These are phyloP conservation scores for Penicillium riverlandense DNA, from an alignment of 495 filamentous ascomycete species.

Conservation along the genomic window DNA sequence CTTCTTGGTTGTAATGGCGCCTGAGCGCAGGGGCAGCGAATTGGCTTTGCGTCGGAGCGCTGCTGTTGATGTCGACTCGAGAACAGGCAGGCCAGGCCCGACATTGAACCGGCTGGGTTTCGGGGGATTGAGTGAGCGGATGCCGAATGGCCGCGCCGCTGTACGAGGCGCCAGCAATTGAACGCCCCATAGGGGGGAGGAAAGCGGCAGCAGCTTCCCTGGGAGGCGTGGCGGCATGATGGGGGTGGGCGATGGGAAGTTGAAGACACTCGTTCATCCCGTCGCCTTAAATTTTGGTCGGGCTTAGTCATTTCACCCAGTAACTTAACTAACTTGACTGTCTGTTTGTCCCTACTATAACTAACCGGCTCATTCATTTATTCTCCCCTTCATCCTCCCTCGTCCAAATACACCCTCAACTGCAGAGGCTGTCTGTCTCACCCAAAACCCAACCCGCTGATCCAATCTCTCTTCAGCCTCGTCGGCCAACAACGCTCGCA, in stretches of 20 bases:
- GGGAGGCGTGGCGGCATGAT: constrained; percentile 31
- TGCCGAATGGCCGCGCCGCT: constrained; percentile 33
- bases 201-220: constrained; percentile 28
- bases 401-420: no score
- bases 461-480: no score
- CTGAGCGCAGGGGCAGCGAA: constrained; percentile 72
- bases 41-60: constrained; percentile 71
- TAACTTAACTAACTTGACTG: no score
- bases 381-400: no score
- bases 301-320: not conserved
- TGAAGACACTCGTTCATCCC: constrained; percentile 3
- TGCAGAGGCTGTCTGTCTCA: no score
- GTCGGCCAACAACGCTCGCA: no score
- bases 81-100: constrained; percentile 39
- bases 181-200: constrained; percentile 11
- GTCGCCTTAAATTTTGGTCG: no score
- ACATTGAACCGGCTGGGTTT: constrained; percentile 41
- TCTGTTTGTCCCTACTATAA: no score
- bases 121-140: constrained; percentile 43
- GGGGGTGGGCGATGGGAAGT: constrained; percentile 8
- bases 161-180: constrained; percentile 12
- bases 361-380: no score
- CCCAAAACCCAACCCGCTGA: no score
- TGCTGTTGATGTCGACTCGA: constrained; percentile 66
- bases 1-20: constrained; percentile 79